Percentiles rank a stretch among this genome's conserved stretches.
These are phyloP conservation scores for Zygosaccharomyces rouxii DNA, from an alignment of 805 yeast genomes.

Conservation along the genomic window DNA sequence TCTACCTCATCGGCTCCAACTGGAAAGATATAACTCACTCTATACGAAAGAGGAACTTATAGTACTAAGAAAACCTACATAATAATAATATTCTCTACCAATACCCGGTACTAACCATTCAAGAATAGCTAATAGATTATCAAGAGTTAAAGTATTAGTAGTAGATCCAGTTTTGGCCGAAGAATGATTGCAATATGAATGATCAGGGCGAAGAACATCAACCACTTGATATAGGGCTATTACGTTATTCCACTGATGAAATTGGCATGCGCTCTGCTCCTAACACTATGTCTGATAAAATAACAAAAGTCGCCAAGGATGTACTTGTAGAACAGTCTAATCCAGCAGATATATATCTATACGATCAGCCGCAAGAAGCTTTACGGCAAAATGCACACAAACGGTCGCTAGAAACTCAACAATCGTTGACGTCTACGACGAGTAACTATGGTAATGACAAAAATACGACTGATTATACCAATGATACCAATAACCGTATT, in stretches of 20 bases:
- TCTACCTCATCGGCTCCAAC: neutral
- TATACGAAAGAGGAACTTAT: neutral
- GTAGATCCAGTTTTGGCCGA: neutral
- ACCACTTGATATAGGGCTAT: slow-evolving; percentile 13
- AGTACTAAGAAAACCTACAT: neutral
- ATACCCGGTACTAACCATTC: neutral
- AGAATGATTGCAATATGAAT: slow-evolving; percentile 13
- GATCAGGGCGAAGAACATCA: slow-evolving; percentile 15
- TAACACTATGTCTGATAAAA: neutral
- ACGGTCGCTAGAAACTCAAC: neutral
- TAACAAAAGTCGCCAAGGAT: slow-evolving; percentile 3
- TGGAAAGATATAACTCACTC: neutral
- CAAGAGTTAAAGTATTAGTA: neutral
- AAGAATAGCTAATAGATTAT: neutral
- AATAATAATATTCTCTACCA: neutral
- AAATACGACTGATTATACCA: neutral
- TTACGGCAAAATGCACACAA: neutral
- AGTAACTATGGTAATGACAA: slow-evolving; percentile 1
- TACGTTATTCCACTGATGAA: slow-evolving; percentile 11
- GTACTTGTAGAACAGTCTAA: slow-evolving; percentile 6
- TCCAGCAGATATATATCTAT: slow-evolving; percentile 20
- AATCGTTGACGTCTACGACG: neutral
- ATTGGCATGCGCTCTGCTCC: slow-evolving; percentile 4
- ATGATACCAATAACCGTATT: neutral
- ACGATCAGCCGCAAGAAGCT: slow-evolving; percentile 17